Percentiles rank a stretch among this genome's conserved stretches.
phyloP scores from a whole-genome alignment of 2,329 filamentous ascomycete genomes.

The Penicillium verrucosum region DNA sequence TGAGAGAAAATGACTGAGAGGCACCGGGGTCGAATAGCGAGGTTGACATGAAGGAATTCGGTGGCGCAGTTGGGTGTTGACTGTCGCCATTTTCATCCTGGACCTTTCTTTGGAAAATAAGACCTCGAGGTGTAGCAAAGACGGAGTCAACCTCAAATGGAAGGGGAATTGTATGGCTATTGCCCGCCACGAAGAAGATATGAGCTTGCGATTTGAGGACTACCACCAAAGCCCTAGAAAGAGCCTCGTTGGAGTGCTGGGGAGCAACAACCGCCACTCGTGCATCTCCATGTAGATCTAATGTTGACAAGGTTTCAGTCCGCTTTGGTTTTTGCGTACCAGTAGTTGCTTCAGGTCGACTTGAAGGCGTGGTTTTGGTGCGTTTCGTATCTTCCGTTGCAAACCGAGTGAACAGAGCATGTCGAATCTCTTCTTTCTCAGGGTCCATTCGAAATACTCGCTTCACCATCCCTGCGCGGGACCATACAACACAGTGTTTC shows the following conservation, averaged over 20 bases:
- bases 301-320: constrained; percentile 17
- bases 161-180: constrained; percentile 84
- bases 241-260: constrained; percentile 21
- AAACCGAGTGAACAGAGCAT: constrained; percentile 83
- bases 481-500: constrained; percentile 78
- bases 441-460: constrained; percentile 82
- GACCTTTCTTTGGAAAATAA: constrained; percentile 80
- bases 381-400: constrained; percentile 45
- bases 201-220: constrained; percentile 91
- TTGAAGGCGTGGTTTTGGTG: constrained; percentile 6
- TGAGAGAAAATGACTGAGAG: constrained; percentile 32
- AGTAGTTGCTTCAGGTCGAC: constrained; percentile 2
- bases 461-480: constrained; percentile 76
- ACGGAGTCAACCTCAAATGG: constrained; percentile 91
- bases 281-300: constrained; percentile 27
- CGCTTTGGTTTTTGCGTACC: constrained; percentile 8
- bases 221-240: constrained; percentile 71
- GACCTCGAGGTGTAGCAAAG: constrained; percentile 74
- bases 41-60: constrained; percentile 79
- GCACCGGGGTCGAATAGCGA: constrained; percentile 45
- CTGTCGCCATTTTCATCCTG: constrained; percentile 28
- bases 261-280: constrained; percentile 18
- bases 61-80: constrained; percentile 57
- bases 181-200: constrained; percentile 84
- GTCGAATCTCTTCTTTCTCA: constrained; percentile 81